Conservation (phyloP, 2,329 filamentous ascomycete genomes). For the Calonectria pauciramosa region DNA sequence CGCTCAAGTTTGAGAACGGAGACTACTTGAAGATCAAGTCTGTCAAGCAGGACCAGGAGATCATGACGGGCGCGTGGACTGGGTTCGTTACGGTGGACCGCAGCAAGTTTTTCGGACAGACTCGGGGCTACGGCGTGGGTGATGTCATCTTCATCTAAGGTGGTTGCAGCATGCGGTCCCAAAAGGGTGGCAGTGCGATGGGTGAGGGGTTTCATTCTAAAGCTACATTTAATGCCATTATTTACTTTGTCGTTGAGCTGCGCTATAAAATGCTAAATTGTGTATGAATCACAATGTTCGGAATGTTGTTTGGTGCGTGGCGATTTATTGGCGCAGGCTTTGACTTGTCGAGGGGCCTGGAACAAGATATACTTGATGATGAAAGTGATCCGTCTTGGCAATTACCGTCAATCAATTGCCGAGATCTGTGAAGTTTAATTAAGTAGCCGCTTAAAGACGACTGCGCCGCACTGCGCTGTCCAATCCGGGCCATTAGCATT, state of each 20-base stretch:
- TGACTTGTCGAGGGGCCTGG: too few relatives aligned
- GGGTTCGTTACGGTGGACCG: neutral
- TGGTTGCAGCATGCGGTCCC: neutral
- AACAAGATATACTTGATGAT: too few relatives aligned
- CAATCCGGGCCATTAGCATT: too few relatives aligned
- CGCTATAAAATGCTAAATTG: neutral
- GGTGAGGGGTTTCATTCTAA: neutral
- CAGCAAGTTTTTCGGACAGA: slow-evolving; percentile 12
- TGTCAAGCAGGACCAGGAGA: neutral
- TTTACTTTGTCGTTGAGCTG: neutral
- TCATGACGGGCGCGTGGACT: slow-evolving; percentile 2
- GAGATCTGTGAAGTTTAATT: neutral
- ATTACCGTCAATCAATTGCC: neutral
- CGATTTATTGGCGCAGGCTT: neutral
- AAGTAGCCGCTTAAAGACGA: neutral
- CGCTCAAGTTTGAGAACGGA: slow-evolving; percentile 12
- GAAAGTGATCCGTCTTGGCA: neutral
- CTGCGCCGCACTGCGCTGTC: neutral
- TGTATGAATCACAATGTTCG: neutral
- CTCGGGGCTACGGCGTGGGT: slow-evolving; percentile 6
- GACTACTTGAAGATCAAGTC: slow-evolving; percentile 7
- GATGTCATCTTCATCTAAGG: neutral
- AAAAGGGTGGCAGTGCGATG: neutral
- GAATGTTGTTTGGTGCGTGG: neutral
- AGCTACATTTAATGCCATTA: neutral